Percentiles rank a stretch among this genome's conserved stretches.
These are phyloP conservation scores for Fomes fomentarius DNA, from an alignment of 1,284 basidiomycete genomes.

Conservation along the genomic window DNA sequence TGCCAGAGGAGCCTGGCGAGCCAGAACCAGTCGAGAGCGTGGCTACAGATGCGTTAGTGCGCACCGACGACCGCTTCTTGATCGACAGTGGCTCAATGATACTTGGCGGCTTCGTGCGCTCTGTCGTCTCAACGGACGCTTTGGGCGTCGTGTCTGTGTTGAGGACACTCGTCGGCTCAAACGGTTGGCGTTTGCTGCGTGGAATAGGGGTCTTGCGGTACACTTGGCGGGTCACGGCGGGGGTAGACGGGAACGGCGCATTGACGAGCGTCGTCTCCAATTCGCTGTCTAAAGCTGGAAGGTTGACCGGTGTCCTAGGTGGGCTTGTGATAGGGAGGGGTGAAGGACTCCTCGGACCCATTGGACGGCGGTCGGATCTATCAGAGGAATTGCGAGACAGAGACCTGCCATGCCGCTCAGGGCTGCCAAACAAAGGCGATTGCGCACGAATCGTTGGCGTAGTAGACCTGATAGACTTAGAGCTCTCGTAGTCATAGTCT, in stretches of 20 bases:
- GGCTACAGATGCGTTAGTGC: conserved; percentile 32
- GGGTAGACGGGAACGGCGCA: conserved; percentile 30
- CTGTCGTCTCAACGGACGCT: conserved; percentile 24
- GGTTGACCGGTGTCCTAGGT: background rate
- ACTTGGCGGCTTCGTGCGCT: conserved; percentile 15
- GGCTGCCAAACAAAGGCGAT: conserved; percentile 16
- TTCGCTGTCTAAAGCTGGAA: conserved; percentile 48
- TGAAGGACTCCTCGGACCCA: conserved; percentile 73
- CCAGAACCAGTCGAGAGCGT: conserved; percentile 17
- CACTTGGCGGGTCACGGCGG: conserved; percentile 32
- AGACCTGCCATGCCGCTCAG: conserved; percentile 39
- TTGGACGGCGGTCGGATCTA: conserved; percentile 47
- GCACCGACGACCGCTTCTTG: conserved; percentile 74
- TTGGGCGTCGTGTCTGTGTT: conserved; percentile 56
- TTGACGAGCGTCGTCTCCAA: conserved; percentile 42
- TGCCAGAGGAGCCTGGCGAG: conserved; percentile 48
- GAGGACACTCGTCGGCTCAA: conserved; percentile 45
- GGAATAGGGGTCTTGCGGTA: conserved; percentile 51
- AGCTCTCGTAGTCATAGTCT: conserved; percentile 41
- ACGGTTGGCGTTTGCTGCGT: conserved; percentile 68
- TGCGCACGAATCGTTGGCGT: conserved; percentile 21
- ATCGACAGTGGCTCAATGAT: conserved; percentile 73
- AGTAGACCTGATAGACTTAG: conserved; percentile 43
- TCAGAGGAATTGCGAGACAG: conserved; percentile 51
- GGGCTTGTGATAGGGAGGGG: conserved; percentile 36